phyloP scores from a whole-genome alignment of 257 asterid genomes.

The Mitragyna speciosa region DNA sequence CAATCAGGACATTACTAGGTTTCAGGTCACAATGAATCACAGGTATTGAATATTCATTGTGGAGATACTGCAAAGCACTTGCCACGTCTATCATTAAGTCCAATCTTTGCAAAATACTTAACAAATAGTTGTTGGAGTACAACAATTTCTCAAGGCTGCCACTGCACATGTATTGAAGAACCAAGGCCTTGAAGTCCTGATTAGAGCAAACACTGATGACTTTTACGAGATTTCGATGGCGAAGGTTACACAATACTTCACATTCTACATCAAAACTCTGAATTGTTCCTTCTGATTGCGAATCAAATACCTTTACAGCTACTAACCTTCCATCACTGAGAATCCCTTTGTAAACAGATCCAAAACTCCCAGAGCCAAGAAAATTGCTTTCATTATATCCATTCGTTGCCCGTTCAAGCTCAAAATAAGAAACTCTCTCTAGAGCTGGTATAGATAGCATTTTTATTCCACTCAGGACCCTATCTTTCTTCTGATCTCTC shows the following conservation, averaged over 20 bases:
- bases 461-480: background rate
- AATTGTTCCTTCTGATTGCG: background rate
- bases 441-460: background rate
- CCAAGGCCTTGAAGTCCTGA: constrained; percentile 14
- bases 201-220: constrained; percentile 7
- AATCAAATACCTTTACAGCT: constrained; percentile 17
- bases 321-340: constrained; percentile 1
- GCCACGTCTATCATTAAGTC: background rate
- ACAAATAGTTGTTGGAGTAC: background rate
- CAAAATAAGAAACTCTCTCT: constrained; percentile 10
- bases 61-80: background rate
- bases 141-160: constrained; percentile 23
- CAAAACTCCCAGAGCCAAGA: constrained; percentile 14
- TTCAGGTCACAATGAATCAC: background rate
- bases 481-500: background rate
- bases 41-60: background rate
- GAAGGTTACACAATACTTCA: background rate
- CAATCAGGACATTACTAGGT: background rate
- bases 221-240: constrained; percentile 13
- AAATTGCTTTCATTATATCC: constrained; percentile 3
- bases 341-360: constrained; percentile 13
- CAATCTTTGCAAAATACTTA: background rate
- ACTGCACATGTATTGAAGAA: constrained; percentile 13
- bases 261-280: constrained; percentile 17
- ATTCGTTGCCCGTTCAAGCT: constrained; percentile 9